phyloP scores from a whole-genome alignment of 805 yeast species.

The Monosporozyma servazzii region DNA sequence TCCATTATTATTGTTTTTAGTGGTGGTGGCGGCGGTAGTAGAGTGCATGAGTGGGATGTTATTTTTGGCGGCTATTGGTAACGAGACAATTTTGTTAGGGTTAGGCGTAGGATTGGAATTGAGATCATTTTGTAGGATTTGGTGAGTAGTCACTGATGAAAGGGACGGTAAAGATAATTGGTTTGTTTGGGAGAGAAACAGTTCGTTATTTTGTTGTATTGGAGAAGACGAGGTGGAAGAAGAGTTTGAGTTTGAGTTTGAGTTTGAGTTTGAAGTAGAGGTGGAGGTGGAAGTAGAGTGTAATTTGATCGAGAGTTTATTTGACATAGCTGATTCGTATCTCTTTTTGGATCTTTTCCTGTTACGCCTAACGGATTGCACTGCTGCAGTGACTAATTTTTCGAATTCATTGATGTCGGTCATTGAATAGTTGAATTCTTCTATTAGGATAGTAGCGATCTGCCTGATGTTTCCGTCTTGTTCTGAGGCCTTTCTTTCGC shows the following conservation, averaged over 20 bases:
- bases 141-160: not conserved
- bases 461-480: slow-evolving; percentile 75
- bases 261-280: not conserved
- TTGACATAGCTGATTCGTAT: not conserved
- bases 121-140: not conserved
- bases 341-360: slow-evolving; percentile 56
- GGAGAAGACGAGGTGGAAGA: not conserved
- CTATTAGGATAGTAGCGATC: slow-evolving; percentile 68
- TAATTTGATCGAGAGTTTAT: not conserved
- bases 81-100: not conserved
- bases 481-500: slow-evolving; percentile 76
- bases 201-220: not conserved
- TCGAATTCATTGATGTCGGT: slow-evolving; percentile 67
- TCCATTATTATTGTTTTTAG: not conserved
- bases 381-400: slow-evolving; percentile 84
- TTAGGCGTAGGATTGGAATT: no score
- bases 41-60: not conserved
- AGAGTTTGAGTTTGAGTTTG: not conserved
- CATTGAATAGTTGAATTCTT: slow-evolving; percentile 65
- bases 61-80: not conserved
- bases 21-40: not conserved
- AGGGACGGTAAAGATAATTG: not conserved
- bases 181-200: not conserved
- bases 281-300: not conserved
- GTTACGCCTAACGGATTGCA: slow-evolving; percentile 87